phyloP scores from a whole-genome alignment of 169 alveolate species.

The Plasmodium adleri region DNA sequence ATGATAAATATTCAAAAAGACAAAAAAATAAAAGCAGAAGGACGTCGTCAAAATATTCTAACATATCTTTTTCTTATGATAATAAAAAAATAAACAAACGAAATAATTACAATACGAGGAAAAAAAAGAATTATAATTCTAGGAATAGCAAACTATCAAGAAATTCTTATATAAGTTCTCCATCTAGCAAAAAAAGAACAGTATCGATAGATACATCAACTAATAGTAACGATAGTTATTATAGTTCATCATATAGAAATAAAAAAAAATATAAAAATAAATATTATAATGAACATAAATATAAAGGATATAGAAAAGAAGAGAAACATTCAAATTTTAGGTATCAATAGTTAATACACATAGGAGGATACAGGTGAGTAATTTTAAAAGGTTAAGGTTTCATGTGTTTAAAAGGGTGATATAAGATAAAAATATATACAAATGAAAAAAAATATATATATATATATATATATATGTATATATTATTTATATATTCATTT shows the following conservation, averaged over 20 bases:
- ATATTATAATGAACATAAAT: neutral
- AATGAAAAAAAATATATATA: too few species aligned
- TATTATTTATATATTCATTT: too few species aligned
- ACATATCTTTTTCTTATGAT: neutral
- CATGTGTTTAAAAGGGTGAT: too few species aligned
- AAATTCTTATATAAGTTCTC: slow-evolving; percentile 10
- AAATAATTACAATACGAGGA: neutral
- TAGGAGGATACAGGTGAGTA: too few species aligned
- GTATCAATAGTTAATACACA: too few species aligned
- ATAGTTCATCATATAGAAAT: neutral
- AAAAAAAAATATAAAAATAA: neutral
- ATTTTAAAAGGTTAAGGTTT: too few species aligned
- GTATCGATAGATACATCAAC: slow-evolving; percentile 1
- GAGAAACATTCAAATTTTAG: too few species aligned
- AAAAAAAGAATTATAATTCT: neutral
- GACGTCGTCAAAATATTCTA: neutral
- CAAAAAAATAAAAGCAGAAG: slow-evolving; percentile 1
- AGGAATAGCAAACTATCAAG: neutral
- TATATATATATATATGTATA: too few species aligned
- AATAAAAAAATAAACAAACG: neutral
- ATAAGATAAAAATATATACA: too few species aligned
- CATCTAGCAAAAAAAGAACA: slow-evolving; percentile 9
- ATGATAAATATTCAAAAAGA: neutral
- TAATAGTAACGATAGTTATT: neutral
- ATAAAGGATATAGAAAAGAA: neutral